Base-by-base conservation (phyloP, 306 rosid species). In the Vigna mungo region DNA sequence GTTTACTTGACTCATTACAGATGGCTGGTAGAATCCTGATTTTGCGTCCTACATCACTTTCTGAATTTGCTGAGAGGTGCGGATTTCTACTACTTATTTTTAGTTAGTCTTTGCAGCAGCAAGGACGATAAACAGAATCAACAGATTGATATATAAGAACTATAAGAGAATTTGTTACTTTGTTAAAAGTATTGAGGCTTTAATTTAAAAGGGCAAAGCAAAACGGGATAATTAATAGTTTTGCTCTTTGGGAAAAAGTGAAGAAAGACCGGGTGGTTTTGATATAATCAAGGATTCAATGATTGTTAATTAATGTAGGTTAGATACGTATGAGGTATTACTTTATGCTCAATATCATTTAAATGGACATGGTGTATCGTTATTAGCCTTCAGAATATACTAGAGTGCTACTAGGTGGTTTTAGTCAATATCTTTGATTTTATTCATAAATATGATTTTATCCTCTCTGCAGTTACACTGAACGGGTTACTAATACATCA, bases 11-110 rank as follows among this genome's bases (percentile, higher is more conserved):
- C 68, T 32, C 63, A 72, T 84, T 10, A 7, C 89, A 92, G 98
- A 89, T 94, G 96, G 94, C 96, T 68, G 97, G 97, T 18, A 86
- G 96, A 86, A 92, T 94, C 76, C 84, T 85, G 68, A 90, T 94
- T 81, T 78, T 92, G 85, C 92, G 84, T 46, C 98, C 97, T 11
- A 70, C 86, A 55, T 90, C 98, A 71, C 90, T 94, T 77, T 83
- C 89, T 70, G 97, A 94, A 77, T 92, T 94, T 77, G 83, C 92
- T 58, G 92, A 90, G 87, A 90, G 95, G 98, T 94, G 81, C 14
- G 78, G 39, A 73, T 78, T 36, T 72, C 48, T 16, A 2, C 23
- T 30, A 77, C 27, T 70, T 76, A 11, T 41, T 37, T 43, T 30
- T 72, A 41, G 62, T 53, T 68, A 58, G 37, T 27, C 61, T 80